Evolutionary conservation across 495 filamentous ascomycete genomes (phyloP), one percentile per base, ranked within the genome.

Genomic region (Penicillium bovifimosum): DNA sequence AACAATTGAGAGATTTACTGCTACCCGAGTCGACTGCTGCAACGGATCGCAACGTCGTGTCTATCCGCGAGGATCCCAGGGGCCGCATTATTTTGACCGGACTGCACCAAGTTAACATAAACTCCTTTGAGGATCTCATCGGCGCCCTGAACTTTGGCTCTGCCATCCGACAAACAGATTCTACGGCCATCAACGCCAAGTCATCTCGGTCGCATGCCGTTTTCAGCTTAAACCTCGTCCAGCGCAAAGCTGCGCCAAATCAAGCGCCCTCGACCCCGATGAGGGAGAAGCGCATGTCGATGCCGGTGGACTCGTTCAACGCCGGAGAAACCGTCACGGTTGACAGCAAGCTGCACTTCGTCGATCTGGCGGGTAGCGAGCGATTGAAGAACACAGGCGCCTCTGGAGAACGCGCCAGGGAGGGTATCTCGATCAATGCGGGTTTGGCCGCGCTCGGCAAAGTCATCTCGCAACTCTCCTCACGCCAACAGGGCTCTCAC

Each of bases 161-260:
- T 2, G 82, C 87, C 9, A 95, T 99, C 62, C 85, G 93, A 38
- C 93, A 99, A 66, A 99, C 93, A 2, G 93, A 99, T 70, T 90
- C 93, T n/a, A 99, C 93, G 9, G 93, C 95, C 1, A 92, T 99
- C 58, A 99, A 99, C 69, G 93, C 92, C 34, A 90, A 95, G 60
- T 97, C 95, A 2, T 99, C 93, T n/a, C 90, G 93, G 52, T 99
- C 93, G 13, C 93, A 99, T 65, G 93, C 93, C 16, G 92, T 99
- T 6, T 97, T 99, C 69, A 96, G 88, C 68, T 71, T 99, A 56
- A 96, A 96, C 58, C 76, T 99, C 11, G 78, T 97, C 13, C 95
- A 96, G 70, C 86, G 87, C 51, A 95, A 89, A 67, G 80, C 73
- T 36, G 79, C 83, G 36, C 63, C 75, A 16, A 43, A 56, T 4